Evolutionary conservation across 768 basidiomycete genomes (phyloP).

Genomic region (Steccherinum ochraceum): DNA sequence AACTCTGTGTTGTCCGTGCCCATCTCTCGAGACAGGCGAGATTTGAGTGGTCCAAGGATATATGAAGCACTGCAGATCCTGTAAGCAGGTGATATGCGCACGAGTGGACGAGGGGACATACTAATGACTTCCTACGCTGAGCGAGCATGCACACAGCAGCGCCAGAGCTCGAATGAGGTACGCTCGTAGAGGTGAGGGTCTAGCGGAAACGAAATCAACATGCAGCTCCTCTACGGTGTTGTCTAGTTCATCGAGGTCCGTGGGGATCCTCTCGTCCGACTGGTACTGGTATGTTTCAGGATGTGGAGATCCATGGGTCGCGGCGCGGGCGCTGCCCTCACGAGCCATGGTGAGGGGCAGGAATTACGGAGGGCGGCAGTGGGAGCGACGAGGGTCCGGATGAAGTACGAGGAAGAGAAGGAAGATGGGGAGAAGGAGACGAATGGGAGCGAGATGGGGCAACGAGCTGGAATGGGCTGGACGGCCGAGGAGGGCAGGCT

Average conservation of each 20-base stretch:
- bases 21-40: conserved; percentile 57
- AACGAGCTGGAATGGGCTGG: not conserved
- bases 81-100: not conserved
- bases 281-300: too few species aligned
- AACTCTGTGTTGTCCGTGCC: conserved; percentile 75
- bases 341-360: not conserved
- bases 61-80: conserved; percentile 50
- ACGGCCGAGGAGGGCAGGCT: not conserved
- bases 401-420: too few species aligned
- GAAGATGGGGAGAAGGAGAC: not conserved
- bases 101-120: conserved; percentile 25
- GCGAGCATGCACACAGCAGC: conserved; percentile 62
- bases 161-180: conserved; percentile 53
- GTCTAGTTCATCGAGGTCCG: conserved; percentile 11
- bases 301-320: too few species aligned
- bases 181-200: conserved; percentile 21
- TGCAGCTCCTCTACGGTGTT: conserved; percentile 11
- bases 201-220: conserved; percentile 1
- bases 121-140: conserved; percentile 79
- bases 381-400: not conserved
- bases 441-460: not conserved
- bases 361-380: too few species aligned
- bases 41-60: conserved; percentile 75
- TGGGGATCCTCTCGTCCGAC: too few species aligned
- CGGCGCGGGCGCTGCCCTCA: not conserved